phyloP scores from a whole-genome alignment of 1,284 basidiomycete species.

The Ceratobasidium sp. region DNA sequence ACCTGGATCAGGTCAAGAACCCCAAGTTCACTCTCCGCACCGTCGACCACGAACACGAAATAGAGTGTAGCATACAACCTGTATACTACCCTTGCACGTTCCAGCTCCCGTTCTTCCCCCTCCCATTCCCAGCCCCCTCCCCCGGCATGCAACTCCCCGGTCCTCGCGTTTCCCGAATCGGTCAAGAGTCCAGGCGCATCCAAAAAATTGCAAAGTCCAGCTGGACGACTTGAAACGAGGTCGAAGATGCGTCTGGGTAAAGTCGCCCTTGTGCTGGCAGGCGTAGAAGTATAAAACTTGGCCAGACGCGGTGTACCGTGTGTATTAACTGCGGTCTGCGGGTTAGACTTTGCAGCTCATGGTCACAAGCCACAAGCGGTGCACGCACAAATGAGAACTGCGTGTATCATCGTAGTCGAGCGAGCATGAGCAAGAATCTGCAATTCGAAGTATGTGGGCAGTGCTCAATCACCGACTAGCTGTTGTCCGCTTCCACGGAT shows the following conservation, averaged over 20 bases:
- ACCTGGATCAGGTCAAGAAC: slow-evolving; percentile 98
- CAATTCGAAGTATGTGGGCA: slow-evolving; percentile 32
- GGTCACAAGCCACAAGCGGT: slow-evolving; percentile 48
- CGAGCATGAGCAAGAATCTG: slow-evolving; percentile 20
- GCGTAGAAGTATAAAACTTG: slow-evolving; percentile 94
- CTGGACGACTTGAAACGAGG: slow-evolving; percentile 81
- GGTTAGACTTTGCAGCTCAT: slow-evolving; percentile 24
- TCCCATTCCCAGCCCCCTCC: slow-evolving; percentile 42
- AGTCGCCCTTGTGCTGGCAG: slow-evolving; percentile 56
- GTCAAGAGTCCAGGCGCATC: slow-evolving; percentile 91
- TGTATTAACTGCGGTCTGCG: slow-evolving; percentile 76
- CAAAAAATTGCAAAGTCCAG: slow-evolving; percentile 90
- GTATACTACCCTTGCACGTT: slow-evolving; percentile 77
- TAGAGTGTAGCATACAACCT: slow-evolving; percentile 94
- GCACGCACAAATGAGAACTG: slow-evolving; percentile 77
- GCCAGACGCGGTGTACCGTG: slow-evolving; percentile 91
- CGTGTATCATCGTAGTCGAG: slow-evolving; percentile 74
- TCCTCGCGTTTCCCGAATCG: slow-evolving; percentile 4
- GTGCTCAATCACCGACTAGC: slow-evolving; percentile 11
- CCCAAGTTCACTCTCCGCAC: slow-evolving; percentile 94
- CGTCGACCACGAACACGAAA: slow-evolving; percentile 97
- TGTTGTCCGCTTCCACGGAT: slow-evolving; percentile 19
- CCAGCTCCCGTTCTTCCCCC: slow-evolving; percentile 29
- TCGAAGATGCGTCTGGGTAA: slow-evolving; percentile 88
- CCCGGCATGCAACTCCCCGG: slow-evolving; percentile 15